Evolutionary conservation across 352 stramenopile species (phyloP).

Genomic region (Phytophthora foliorum): DNA sequence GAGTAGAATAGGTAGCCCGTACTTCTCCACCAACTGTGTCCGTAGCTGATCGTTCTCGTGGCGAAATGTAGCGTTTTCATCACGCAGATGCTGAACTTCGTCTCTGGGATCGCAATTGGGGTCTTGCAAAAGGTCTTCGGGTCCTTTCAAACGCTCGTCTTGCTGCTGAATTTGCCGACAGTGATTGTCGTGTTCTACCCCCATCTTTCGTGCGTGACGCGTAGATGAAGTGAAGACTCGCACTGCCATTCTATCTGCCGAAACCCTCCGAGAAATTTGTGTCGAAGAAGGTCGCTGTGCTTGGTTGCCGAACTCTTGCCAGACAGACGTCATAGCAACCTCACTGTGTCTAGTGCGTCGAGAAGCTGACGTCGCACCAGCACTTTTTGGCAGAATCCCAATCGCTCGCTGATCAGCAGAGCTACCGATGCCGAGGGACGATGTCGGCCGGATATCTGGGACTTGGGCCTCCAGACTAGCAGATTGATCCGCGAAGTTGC

Average conservation of each 20-base stretch:
- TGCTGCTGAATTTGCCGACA: constrained; percentile 9
- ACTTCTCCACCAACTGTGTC: constrained; percentile 50
- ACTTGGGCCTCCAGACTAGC: neutral
- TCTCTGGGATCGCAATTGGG: constrained; percentile 10
- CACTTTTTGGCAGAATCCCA: constrained; percentile 37
- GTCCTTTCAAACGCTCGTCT: neutral
- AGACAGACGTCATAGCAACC: neutral
- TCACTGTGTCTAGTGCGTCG: constrained; percentile 18
- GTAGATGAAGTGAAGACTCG: constrained; percentile 15
- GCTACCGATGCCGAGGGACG: neutral
- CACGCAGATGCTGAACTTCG: constrained; percentile 23
- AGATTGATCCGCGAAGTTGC: constrained; percentile 3
- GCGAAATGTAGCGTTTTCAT: constrained; percentile 41
- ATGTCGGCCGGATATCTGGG: constrained; percentile 9
- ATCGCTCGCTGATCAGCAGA: constrained; percentile 8
- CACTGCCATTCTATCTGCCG: constrained; percentile 14
- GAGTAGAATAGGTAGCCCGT: neutral
- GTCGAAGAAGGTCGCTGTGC: constrained; percentile 23
- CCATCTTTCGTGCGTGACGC: constrained; percentile 1
- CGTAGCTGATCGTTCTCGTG: constrained; percentile 39
- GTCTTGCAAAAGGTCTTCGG: constrained; percentile 5
- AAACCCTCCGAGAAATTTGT: constrained; percentile 1
- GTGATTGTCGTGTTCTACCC: neutral
- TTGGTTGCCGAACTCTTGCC: constrained; percentile 15
- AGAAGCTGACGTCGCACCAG: constrained; percentile 22